phyloP scores from a whole-genome alignment of 1,139 yeast genomes.

The Pichia sp. region DNA sequence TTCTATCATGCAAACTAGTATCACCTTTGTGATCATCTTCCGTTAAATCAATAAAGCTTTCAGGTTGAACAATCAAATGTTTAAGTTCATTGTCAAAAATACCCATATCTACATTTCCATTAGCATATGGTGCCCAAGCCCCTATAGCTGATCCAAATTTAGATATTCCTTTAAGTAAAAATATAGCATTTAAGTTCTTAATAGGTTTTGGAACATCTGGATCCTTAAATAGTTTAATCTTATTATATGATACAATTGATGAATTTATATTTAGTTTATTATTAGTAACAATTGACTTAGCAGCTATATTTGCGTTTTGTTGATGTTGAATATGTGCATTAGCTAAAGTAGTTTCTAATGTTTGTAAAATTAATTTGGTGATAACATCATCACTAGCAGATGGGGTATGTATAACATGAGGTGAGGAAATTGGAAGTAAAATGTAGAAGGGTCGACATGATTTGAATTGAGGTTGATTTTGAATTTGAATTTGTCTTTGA shows the following conservation, averaged over 20 bases:
- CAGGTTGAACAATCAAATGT: constrained; percentile 27
- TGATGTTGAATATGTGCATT: constrained; percentile 22
- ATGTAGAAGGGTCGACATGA: constrained; percentile 51
- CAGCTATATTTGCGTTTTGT: constrained; percentile 25
- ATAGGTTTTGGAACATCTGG: constrained; percentile 34
- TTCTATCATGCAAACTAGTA: constrained; percentile 18
- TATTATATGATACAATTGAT: constrained; percentile 1
- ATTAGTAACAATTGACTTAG: constrained; percentile 19
- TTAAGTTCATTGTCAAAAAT: constrained; percentile 41
- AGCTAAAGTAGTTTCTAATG: constrained; percentile 48
- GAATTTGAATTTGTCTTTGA: constrained; percentile 13
- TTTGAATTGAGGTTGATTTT: constrained; percentile 36
- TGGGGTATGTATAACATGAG: constrained; percentile 57
- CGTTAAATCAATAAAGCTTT: constrained; percentile 16
- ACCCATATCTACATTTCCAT: constrained; percentile 52
- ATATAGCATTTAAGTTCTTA: constrained; percentile 48
- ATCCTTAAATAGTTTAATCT: constrained; percentile 10
- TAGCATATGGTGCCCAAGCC: constrained; percentile 67
- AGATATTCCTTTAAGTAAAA: constrained; percentile 53
- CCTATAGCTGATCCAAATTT: constrained; percentile 57
- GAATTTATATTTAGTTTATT: constrained; percentile 14
- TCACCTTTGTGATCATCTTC: constrained; percentile 4
- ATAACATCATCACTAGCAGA: constrained; percentile 41
- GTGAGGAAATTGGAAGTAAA: constrained; percentile 63
- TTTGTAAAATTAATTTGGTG: constrained; percentile 51